Base-by-base conservation (phyloP, 2,329 filamentous ascomycete genomes). In the Talaromyces sp. region DNA sequence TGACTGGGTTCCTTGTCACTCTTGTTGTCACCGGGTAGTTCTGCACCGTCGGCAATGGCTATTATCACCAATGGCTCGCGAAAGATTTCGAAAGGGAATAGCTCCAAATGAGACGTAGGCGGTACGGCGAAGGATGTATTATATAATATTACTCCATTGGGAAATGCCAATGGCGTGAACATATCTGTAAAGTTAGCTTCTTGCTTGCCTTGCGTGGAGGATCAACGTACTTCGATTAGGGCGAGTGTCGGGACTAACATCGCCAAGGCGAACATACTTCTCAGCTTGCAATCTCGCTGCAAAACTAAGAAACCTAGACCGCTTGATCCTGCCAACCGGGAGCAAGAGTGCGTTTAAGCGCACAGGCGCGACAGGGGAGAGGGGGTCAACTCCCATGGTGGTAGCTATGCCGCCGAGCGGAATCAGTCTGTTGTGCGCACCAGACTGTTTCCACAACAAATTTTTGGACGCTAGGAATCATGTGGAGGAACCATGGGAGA, bases 91-190 rank as follows among this genome's bases (percentile, higher is more conserved):
- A 97, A 97, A 0, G 95, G 93, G 42, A 89, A 89, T 47, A 96
- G 79, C 22, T 91, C 84, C 51, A 91, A 81, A 72, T 96, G 91
- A 33, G 91, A 91, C 33, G 87, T 83, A n/a, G 90, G 87, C 27
- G 92, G 89, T 60, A 89, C 81, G 70, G 92, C 88, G 63, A 90
- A 92, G 62, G 90, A 88, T 64, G 97, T 84, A 73, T 96, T 90
- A 82, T 95, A 97, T 69, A 97, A 84, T 64, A 98, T 89, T 70
- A 88, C 87, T 63, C 93, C 93, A 67, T 88, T 85, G 11, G 92
- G 92, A 75, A 95, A 96, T 15, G 90, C 91, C 70, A 95, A 80
- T 47, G 93, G 93, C 62, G 92, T 96, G 77, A 98, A 97, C 88
- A 95, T 93, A 76, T 92, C 92, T 96, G 74, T 58, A 63, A 59